Conservation (phyloP, 2,329 filamentous ascomycete genomes). For the Trichoderma sp. region DNA sequence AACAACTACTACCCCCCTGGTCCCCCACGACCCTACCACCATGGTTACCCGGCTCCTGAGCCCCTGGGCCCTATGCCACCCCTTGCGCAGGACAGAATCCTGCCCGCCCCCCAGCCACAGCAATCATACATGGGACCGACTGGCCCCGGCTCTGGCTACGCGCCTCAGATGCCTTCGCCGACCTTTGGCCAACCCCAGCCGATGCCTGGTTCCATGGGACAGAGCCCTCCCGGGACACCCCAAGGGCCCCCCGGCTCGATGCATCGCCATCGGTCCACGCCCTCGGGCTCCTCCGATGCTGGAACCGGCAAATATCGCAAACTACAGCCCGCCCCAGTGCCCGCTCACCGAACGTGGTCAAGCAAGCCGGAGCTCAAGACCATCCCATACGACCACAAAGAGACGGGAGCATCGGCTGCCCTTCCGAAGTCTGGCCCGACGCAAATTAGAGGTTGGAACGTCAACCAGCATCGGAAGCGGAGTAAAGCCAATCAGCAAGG, state of each 20-base stretch:
- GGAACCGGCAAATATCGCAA: conserved; percentile 56
- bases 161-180: conserved; percentile 42
- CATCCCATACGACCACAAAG: conserved; percentile 62
- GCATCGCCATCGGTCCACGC: conserved; percentile 44
- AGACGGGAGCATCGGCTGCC: conserved; percentile 57
- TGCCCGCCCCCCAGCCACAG: conserved; percentile 42
- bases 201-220: conserved; percentile 39
- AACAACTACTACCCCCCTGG: conserved; percentile 40
- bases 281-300: conserved; percentile 44
- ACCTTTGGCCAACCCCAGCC: conserved; percentile 41
- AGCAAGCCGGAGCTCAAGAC: conserved; percentile 59
- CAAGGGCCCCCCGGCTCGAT: conserved; percentile 38
- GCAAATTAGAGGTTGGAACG: conserved; percentile 60
- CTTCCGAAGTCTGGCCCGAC: conserved; percentile 59
- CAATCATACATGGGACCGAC: conserved; percentile 43
- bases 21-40: conserved; percentile 39
- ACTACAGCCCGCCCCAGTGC: conserved; percentile 60
- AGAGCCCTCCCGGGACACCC: conserved; percentile 43
- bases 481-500: conserved; percentile 42
- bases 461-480: conserved; percentile 46
- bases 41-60: conserved; percentile 39
- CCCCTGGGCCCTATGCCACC: conserved; percentile 38
- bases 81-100: conserved; percentile 40
- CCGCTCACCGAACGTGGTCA: conserved; percentile 52
- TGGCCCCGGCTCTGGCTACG: conserved; percentile 40